phyloP scores from a whole-genome alignment of 2,329 filamentous ascomycete species.

The Calonectria fujianensis region DNA sequence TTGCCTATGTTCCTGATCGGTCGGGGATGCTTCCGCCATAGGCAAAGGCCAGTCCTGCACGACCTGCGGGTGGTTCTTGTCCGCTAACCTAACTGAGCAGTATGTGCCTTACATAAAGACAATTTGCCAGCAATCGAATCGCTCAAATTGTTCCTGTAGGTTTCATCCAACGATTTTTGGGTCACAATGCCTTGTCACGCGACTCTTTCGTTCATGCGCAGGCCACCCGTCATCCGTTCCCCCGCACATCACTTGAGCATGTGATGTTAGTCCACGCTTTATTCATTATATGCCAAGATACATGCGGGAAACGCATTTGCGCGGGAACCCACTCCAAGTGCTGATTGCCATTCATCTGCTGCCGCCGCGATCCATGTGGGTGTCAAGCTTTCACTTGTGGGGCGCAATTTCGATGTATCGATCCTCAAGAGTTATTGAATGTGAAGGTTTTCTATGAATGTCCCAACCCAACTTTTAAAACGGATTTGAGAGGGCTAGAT shows the following conservation, averaged over 20 bases:
- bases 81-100: background rate
- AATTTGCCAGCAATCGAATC: constrained; percentile 7
- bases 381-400: no score
- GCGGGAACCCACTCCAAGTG: background rate
- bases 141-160: background rate
- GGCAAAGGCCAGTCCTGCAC: background rate
- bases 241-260: background rate
- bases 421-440: no score
- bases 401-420: no score
- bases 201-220: background rate
- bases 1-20: constrained; percentile 1
- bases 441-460: no score
- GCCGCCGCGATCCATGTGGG: background rate
- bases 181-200: background rate
- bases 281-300: background rate
- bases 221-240: background rate
- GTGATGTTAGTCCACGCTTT: background rate
- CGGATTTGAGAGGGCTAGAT: no score
- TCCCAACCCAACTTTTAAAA: no score
- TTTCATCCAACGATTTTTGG: background rate
- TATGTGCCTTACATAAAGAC: background rate
- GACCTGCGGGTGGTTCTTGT: background rate
- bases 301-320: background rate
- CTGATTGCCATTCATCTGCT: background rate
- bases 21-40: constrained; percentile 24